Evolutionary conservation across 2,329 filamentous ascomycete genomes (phyloP), one percentile per base, ranked within the genome.

Genomic region (Epichloe scottii): DNA sequence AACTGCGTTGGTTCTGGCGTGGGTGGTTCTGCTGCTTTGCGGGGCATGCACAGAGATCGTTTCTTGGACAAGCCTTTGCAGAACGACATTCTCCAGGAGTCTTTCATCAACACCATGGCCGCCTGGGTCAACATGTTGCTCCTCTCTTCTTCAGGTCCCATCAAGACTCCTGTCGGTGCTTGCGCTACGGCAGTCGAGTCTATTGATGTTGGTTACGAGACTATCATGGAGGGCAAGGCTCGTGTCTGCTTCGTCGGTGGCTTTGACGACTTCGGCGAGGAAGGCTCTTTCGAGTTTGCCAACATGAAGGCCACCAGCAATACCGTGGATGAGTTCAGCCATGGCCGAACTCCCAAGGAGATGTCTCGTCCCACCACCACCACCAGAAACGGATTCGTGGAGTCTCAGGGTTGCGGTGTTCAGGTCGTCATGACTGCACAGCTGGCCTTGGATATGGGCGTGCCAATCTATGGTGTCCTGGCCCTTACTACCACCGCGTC

Each of bases 231-330:
- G 69, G 93, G 93, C 71, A 98, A 98, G 78, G 93, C 94, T 54
- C 87, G 90, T 49, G 82, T 98, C 63, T 97, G 91, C 78, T 85
- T 98, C 58, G 94, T 98, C 53, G 93, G 93, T 79, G 93, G 93
- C 59, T 97, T 98, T 64, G 93, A 98, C 73, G 94, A 98, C 72
- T 96, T 98, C 75, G 89, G 94, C 63, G 93, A 98, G 72, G 93
- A 98, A 72, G 94, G 93, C 49, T 98, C 93, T 1, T 98, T 96
- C 65, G 93, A 98, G 70, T 98, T 98, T 68, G 93, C 93, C 76
- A 98, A 98, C 77, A 98, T 98, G 93, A 95, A 95, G 73, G 93
- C 93, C 53, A 98, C 93, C 51, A 96, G 90, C 79, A 98, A 97
- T 65, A 90, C 91, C 26, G 86, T 96, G 55, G 90, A 97, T 59